A percentile compares a stretch with the other conserved stretches of the same genome.
These are phyloP conservation scores for Fraxinus platypoda DNA, from an alignment of 305 asterid species.

Conservation along the genomic window DNA sequence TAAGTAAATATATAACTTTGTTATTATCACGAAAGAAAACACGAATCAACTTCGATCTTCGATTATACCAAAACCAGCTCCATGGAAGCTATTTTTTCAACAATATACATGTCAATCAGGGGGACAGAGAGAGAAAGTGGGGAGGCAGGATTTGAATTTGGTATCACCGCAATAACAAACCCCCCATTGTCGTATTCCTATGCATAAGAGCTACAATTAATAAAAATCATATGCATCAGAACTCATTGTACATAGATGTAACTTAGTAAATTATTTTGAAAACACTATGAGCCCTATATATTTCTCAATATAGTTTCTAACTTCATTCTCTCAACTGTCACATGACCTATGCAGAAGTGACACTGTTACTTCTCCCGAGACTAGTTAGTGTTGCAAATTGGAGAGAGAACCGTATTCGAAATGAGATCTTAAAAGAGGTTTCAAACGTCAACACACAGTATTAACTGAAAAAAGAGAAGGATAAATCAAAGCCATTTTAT, in stretches of 20 bases:
- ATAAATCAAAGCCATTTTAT: slow-evolving; percentile 1
- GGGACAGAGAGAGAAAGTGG: too few species aligned
- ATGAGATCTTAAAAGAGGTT: background rate
- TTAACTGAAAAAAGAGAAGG: background rate
- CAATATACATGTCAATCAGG: background rate
- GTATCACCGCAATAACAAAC: too few species aligned
- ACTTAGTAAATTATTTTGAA: background rate
- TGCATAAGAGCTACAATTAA: background rate
- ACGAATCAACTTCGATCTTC: background rate
- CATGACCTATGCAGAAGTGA: background rate
- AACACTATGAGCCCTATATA: background rate
- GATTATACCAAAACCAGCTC: background rate
- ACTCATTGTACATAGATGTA: background rate
- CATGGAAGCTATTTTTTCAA: background rate
- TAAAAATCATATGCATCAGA: background rate
- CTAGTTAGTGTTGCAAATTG: too few species aligned
- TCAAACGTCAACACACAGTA: background rate
- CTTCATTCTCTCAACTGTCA: background rate
- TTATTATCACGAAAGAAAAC: too few species aligned
- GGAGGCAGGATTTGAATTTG: too few species aligned
- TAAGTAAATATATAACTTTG: too few species aligned
- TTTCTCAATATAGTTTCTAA: background rate
- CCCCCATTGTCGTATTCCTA: background rate
- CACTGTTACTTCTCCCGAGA: background rate
- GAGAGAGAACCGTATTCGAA: too few species aligned